Percentiles rank a stretch among this genome's conserved stretches.
phyloP scores from a whole-genome alignment of 2,329 filamentous ascomycete species.

The Arthrobotrys conoides region DNA sequence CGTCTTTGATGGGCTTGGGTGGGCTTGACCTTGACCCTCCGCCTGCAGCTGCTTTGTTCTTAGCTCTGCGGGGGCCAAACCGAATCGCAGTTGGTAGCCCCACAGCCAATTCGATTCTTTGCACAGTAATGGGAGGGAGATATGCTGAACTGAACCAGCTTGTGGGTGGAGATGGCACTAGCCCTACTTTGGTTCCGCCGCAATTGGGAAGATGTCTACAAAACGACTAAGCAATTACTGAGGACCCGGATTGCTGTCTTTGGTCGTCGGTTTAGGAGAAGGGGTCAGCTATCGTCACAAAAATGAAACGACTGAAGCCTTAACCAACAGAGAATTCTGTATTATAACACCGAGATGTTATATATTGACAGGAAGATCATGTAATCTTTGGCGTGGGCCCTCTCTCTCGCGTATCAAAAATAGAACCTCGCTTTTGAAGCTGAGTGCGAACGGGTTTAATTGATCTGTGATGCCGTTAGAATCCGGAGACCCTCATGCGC shows the following conservation, averaged over 20 bases:
- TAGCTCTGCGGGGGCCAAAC: slow-evolving; percentile 27
- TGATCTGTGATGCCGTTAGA: slow-evolving; percentile 58
- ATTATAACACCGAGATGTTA: slow-evolving; percentile 40
- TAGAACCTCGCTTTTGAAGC: slow-evolving; percentile 45
- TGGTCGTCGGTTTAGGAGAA: slow-evolving; percentile 17
- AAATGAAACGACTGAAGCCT: slow-evolving; percentile 33
- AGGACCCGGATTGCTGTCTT: slow-evolving; percentile 10
- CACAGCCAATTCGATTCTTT: slow-evolving; percentile 23
- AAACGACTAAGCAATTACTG: slow-evolving; percentile 6
- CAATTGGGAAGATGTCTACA: slow-evolving; percentile 46
- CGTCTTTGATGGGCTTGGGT: slow-evolving; percentile 22
- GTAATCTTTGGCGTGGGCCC: slow-evolving; percentile 21
- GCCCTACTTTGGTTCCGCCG: slow-evolving; percentile 48
- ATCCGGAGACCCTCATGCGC: slow-evolving; percentile 52
- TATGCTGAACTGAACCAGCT: slow-evolving; percentile 4
- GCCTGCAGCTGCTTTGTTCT: slow-evolving; percentile 28
- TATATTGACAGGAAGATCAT: slow-evolving; percentile 35
- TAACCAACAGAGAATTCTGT: neutral
- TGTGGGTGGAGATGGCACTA: slow-evolving; percentile 46
- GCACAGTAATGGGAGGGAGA: slow-evolving; percentile 12
- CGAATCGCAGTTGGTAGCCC: slow-evolving; percentile 20
- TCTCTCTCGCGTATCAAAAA: slow-evolving; percentile 60
- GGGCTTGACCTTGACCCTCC: slow-evolving; percentile 34
- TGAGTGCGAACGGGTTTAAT: slow-evolving; percentile 39
- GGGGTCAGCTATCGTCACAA: slow-evolving; percentile 14